Conservation (phyloP, 2,329 filamentous ascomycete species). For the Myriosclerotinia duriaeana region DNA sequence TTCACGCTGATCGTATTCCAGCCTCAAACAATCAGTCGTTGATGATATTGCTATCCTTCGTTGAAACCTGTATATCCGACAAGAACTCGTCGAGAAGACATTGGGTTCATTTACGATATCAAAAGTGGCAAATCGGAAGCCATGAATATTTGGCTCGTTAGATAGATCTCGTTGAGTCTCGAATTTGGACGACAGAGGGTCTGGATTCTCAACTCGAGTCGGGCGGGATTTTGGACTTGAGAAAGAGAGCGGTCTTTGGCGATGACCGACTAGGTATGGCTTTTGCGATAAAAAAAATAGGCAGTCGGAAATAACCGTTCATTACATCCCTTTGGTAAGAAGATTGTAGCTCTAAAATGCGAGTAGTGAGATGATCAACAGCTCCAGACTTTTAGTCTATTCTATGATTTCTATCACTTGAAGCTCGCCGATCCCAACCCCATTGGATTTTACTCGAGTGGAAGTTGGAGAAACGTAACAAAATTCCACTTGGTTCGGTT, state of each 20-base stretch:
- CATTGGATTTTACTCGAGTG: not conserved
- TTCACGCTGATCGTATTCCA: not conserved
- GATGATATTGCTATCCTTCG: constrained; percentile 35
- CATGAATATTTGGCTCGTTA: not conserved
- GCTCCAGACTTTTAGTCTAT: no score
- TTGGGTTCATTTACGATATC: constrained; percentile 35
- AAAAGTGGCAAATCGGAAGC: constrained; percentile 32
- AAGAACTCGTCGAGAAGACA: constrained; percentile 31
- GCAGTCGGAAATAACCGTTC: not conserved
- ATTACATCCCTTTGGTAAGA: not conserved
- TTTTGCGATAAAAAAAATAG: not conserved
- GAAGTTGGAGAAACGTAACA: not conserved
- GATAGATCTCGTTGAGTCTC: not conserved
- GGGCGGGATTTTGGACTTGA: not conserved
- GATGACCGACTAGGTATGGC: not conserved
- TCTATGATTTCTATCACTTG: no score
- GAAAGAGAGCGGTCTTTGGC: not conserved
- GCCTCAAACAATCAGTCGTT: constrained; percentile 33
- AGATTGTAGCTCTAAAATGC: no score
- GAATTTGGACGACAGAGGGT: no score
- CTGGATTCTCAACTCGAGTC: not conserved
- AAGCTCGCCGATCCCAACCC: not conserved
- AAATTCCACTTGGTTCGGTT: not conserved
- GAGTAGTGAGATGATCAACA: no score
- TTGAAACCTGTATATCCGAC: constrained; percentile 31